Percentiles rank a stretch among this genome's conserved stretches.
phyloP scores from a whole-genome alignment of 768 basidiomycete genomes.

The Brasilioporus rufonigricans region DNA sequence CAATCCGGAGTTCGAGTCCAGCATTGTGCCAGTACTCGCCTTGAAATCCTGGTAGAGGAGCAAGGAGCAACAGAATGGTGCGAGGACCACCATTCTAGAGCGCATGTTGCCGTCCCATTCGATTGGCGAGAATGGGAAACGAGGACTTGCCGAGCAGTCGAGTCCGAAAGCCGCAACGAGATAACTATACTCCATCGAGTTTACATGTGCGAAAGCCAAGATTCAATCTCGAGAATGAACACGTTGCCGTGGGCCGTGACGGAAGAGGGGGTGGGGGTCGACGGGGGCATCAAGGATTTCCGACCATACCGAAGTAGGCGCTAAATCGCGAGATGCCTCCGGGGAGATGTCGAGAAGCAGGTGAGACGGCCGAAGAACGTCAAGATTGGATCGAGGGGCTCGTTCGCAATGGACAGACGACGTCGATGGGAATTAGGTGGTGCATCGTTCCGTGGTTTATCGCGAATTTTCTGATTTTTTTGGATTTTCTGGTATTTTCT shows the following conservation, averaged over 20 bases:
- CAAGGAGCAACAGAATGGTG: neutral
- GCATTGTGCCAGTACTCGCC: too few relatives aligned
- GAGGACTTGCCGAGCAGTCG: neutral
- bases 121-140: neutral
- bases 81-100: neutral
- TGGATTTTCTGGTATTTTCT: neutral
- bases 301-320: constrained; percentile 4
- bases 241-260: neutral
- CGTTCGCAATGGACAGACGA: neutral
- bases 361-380: neutral
- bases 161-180: neutral
- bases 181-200: too few relatives aligned
- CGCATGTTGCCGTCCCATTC: neutral
- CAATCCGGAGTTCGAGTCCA: too few relatives aligned
- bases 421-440: neutral
- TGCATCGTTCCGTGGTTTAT: constrained; percentile 1
- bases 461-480: constrained; percentile 3
- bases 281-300: constrained; percentile 6
- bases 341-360: neutral
- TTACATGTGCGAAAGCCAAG: neutral
- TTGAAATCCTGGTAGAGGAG: neutral
- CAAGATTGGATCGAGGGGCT: neutral
- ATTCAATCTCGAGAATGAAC: neutral
- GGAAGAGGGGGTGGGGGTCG: neutral
- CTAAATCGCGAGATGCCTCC: constrained; percentile 1